Percentiles rank a stretch among this genome's conserved stretches.
Conservation (phyloP, 2,329 filamentous ascomycete genomes). For the Fusarium azukiicola region DNA sequence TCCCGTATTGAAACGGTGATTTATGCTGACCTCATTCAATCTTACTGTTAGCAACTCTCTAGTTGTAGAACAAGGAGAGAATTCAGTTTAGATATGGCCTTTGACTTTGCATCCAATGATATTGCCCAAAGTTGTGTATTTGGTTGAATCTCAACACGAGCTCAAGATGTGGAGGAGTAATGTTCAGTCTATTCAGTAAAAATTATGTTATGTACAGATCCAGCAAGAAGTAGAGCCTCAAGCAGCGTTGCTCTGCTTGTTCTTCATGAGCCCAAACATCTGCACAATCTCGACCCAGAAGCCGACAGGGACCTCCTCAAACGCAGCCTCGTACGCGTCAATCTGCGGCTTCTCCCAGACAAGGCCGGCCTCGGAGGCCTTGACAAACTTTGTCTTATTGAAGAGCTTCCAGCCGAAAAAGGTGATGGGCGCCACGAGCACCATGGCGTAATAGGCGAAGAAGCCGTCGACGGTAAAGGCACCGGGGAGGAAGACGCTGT, state of each 20-base stretch:
- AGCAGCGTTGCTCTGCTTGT: neutral
- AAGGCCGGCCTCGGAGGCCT: conserved; percentile 21
- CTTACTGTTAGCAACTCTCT: neutral
- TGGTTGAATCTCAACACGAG: neutral
- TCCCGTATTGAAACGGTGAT: neutral
- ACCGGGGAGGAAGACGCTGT: conserved; percentile 16
- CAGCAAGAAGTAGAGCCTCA: neutral
- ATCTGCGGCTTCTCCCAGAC: conserved; percentile 29
- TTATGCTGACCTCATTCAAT: neutral
- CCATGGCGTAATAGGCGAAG: conserved; percentile 31
- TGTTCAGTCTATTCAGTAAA: neutral
- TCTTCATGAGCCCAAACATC: conserved; percentile 27
- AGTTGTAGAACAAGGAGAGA: neutral
- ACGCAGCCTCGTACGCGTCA: conserved; percentile 23
- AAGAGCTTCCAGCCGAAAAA: conserved; percentile 24
- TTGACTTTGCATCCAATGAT: too few relatives aligned
- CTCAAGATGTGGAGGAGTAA: neutral
- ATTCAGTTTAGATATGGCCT: too few relatives aligned
- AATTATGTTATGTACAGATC: neutral
- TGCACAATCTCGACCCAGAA: conserved; percentile 26
- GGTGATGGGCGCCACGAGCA: conserved; percentile 9
- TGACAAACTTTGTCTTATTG: conserved; percentile 31
- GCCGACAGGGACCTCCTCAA: conserved; percentile 22
- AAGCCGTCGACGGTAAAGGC: conserved; percentile 24
- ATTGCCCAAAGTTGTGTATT: too few relatives aligned